Evolutionary conservation across 78 protist species (phyloP).

Genomic region (Dictyostelium purpureum): DNA sequence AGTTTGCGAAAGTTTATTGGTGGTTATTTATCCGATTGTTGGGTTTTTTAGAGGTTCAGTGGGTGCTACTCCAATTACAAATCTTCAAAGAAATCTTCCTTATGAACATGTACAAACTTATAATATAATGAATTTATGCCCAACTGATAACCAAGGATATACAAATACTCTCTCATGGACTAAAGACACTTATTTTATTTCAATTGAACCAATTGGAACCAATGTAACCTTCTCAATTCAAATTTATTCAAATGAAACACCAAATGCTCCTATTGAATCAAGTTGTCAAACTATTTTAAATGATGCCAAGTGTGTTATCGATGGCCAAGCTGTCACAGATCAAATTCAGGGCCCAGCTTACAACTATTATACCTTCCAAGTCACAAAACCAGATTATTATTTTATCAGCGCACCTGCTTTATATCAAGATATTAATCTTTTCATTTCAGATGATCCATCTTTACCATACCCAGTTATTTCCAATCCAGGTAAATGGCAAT

Average conservation of each 20-base stretch:
- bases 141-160: constrained; percentile 12
- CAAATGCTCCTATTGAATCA: not conserved
- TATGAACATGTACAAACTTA: not conserved
- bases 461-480: not conserved
- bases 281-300: not conserved
- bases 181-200: constrained; percentile 14
- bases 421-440: constrained; percentile 27
- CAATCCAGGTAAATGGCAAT: not conserved
- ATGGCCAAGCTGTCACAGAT: not conserved
- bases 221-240: not conserved
- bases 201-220: not conserved
- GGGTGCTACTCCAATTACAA: not conserved
- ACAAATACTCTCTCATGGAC: constrained; percentile 2
- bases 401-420: constrained; percentile 15
- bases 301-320: constrained; percentile 3
- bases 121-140: constrained; percentile 10
- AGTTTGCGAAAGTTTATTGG: constrained; percentile 16
- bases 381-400: not conserved
- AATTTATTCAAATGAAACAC: not conserved
- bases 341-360: not conserved
- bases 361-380: not conserved
- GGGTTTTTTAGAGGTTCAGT: not conserved
- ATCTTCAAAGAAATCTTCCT: not conserved
- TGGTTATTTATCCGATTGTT: not conserved
- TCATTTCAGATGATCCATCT: constrained; percentile 2